These are phyloP conservation scores for Penicillium sp. DNA, from an alignment of 2,329 filamentous ascomycete genomes.

Conservation along the genomic window DNA sequence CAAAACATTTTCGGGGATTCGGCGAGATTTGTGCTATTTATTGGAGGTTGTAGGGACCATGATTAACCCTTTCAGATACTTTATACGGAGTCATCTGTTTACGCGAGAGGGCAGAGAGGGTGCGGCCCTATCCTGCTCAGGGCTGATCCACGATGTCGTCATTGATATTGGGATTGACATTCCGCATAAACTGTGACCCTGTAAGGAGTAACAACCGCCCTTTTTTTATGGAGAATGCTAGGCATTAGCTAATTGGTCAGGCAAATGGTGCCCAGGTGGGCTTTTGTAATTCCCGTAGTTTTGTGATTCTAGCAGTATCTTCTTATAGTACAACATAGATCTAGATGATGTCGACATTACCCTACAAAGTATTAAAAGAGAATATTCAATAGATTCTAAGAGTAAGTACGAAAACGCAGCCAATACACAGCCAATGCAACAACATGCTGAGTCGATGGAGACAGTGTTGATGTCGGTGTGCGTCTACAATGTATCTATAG, in stretches of 20 bases:
- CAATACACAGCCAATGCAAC: neutral
- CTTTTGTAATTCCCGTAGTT: neutral
- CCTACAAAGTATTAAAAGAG: neutral
- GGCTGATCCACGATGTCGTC: neutral
- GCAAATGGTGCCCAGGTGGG: too few species aligned
- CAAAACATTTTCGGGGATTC: neutral
- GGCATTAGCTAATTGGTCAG: neutral
- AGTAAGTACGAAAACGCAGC: too few species aligned
- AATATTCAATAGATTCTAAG: neutral
- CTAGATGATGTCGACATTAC: neutral
- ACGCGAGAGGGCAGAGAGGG: slow-evolving; percentile 11
- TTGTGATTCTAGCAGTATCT: neutral
- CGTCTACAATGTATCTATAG: too few species aligned
- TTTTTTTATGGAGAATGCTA: neutral
- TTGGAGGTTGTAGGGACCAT: neutral
- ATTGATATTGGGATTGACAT: neutral
- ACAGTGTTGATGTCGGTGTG: neutral
- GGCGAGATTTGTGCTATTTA: neutral
- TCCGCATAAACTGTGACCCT: neutral
- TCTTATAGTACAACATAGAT: neutral
- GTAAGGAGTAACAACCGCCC: neutral
- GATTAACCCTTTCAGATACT: neutral
- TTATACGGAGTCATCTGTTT: slow-evolving; percentile 6
- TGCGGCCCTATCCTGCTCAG: slow-evolving; percentile 14
- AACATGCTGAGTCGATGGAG: neutral